Conservation (phyloP, 2,329 filamentous ascomycete species). For the Phialophora chinensis region DNA sequence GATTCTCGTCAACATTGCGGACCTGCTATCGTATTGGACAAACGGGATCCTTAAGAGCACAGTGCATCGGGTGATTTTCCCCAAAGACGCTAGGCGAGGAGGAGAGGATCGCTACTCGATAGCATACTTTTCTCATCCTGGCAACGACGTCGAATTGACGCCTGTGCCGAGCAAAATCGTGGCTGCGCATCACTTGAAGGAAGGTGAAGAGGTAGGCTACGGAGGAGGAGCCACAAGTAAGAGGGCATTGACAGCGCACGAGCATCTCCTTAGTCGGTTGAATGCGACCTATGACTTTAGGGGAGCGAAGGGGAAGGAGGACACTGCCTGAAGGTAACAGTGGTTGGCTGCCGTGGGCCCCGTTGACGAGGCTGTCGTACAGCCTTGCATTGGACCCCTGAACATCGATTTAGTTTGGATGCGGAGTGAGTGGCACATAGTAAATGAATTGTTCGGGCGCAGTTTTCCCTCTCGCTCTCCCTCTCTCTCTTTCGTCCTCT, state of each 20-base stretch:
- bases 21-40: conserved; percentile 84
- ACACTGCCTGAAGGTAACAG: neutral
- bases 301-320: conserved; percentile 32
- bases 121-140: conserved; percentile 68
- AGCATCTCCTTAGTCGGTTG: conserved; percentile 64
- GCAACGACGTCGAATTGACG: conserved; percentile 61
- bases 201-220: conserved; percentile 50
- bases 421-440: conserved; percentile 4
- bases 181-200: conserved; percentile 41
- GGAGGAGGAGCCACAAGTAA: conserved; percentile 48
- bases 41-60: conserved; percentile 85
- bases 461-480: neutral
- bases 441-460: neutral
- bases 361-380: conserved; percentile 1
- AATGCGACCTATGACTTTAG: conserved; percentile 63
- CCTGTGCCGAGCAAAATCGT: conserved; percentile 62
- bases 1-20: conserved; percentile 74
- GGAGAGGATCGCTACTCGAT: conserved; percentile 62
- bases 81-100: conserved; percentile 49
- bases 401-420: neutral
- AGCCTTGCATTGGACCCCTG: conserved; percentile 10
- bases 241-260: conserved; percentile 60
- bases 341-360: neutral
- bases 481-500: neutral
- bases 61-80: conserved; percentile 85